Base-by-base conservation (phyloP, 176 grass and related monocot genomes). In the Hyparrhenia diplandra region DNA sequence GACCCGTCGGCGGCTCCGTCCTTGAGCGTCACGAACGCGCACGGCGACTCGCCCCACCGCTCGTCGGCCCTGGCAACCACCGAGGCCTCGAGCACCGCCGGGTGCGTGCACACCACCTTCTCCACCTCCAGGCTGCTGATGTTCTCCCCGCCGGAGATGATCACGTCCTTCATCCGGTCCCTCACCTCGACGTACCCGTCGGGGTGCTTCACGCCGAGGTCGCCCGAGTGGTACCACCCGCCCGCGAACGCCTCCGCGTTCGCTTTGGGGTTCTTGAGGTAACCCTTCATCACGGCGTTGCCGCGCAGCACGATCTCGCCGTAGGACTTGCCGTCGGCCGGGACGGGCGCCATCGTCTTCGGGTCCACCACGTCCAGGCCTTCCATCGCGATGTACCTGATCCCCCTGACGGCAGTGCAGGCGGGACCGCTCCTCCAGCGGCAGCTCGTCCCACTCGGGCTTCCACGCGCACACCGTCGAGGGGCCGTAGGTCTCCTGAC, bases 121-220 rank as follows among this genome's bases (percentile, higher is more conserved):
- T 99, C 96, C 52, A 99, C 96, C 80, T 99, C 96, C 84, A 99
- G 76, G 80, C 90, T 99, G 84, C 88, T 93, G 75, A 99, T 99
- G 79, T 99, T 99, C 85, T 95, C 96, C 12, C 96, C 92, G 9
- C 96, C 96, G 24, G 96, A 99, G 85, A 99, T 95, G 78, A 99
- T 93, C 45, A 99, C 93, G 65, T 99, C 96, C 88, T 99, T 99
- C 65, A 92, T 88, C 54, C 96, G 82, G 66, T 99, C 96, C 85
- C 91, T 95, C 58, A 99, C 87, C 70, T 93, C 96, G 7, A 99
- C 79, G 69, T 99, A 99, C 62, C 89, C 90, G 17, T 99, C 96
- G 0, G 82, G 88, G 75, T 99, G 92, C 88, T 95, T 99, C 68
- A 99, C 96, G 28, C 90, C 96, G 0, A 99, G 76, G 85, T 99